Base-by-base conservation (phyloP, 2,329 filamentous ascomycete genomes). In the Colletotrichum chlorophyti region DNA sequence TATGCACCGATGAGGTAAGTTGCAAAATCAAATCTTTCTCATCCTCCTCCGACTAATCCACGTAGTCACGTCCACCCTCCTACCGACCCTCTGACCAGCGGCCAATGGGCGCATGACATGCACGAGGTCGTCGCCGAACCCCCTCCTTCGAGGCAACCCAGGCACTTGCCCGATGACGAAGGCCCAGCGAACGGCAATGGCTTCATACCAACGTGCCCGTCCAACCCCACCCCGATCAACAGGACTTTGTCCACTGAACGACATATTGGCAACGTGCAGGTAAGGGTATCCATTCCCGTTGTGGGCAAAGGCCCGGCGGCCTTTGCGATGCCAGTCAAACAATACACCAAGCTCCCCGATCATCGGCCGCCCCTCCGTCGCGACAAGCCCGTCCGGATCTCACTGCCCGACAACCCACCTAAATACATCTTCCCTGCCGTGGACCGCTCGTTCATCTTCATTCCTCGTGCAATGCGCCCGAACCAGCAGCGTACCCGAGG, bases 401-500 rank as follows among this genome's bases (percentile, higher is more conserved):
- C 93, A 8, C 81, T 99, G 37, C 94, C 95, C 2, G 83, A 90
- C 24, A 84, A 90, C 63, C 80, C 86, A 11, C 91, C 92, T 31
- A 87, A 91, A 62, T 97, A 97, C 73, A 93, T 97, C 60, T 97
- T 95, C 74, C 95, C 95, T 6, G 90, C 93, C 2, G 82, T 85
- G 42, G 93, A 97, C 67, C 83, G 95, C 64, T 98, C 95, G 0
- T 99, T 99, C 73, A 96, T 97, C 67, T 99, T 99, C 76, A 99
- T 99, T 60, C 95, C 95, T 11, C 85, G 95, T 65, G 94, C 94
- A 10, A 84, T 97, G 78, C 87, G 95, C 65, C 95, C 95, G 12
- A 97, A 97, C 71, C 93, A 96, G 72, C 91, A 96, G 77, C 85
- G 87, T 26, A 85, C 88, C 49, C 83, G 90, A 53, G 90, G 89